A percentile compares a stretch with the other conserved stretches of the same genome.
phyloP scores from a whole-genome alignment of 2,329 filamentous ascomycete genomes.

The Clathrospora elynae region DNA sequence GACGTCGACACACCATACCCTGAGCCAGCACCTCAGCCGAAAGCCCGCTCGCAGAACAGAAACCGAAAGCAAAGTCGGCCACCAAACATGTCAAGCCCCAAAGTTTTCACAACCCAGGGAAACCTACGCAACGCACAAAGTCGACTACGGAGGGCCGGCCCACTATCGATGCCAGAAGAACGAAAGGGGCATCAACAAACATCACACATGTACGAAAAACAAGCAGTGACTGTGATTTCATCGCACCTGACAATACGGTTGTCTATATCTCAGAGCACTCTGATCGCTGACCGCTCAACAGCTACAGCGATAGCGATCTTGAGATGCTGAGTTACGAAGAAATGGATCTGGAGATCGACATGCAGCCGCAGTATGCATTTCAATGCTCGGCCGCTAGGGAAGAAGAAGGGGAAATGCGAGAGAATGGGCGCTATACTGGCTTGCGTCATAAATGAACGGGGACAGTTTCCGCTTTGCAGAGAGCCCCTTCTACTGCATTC shows the following conservation, averaged over 20 bases:
- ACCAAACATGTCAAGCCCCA: background rate
- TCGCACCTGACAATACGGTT: constrained; percentile 7
- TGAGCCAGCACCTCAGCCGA: background rate
- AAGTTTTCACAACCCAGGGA: background rate
- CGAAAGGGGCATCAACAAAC: background rate
- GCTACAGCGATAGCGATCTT: constrained; percentile 2
- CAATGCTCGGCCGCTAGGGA: constrained; percentile 7
- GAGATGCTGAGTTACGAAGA: constrained; percentile 4
- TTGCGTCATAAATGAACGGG: too few species aligned
- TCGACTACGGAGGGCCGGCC: background rate
- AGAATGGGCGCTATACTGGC: too few species aligned
- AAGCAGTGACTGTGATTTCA: constrained; percentile 7
- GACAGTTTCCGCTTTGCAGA: too few species aligned
- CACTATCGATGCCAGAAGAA: background rate
- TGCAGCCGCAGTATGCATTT: constrained; percentile 14
- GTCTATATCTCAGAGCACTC: background rate
- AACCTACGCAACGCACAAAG: background rate
- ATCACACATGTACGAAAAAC: constrained; percentile 4
- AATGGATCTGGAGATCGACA: constrained; percentile 18
- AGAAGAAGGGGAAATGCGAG: background rate
- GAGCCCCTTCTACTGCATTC: too few species aligned
- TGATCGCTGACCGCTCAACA: background rate
- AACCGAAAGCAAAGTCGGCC: background rate
- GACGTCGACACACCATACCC: constrained; percentile 15
- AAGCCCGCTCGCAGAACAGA: background rate